Conservation (phyloP, 1,139 yeast genomes). For the Candida frijolesensis region DNA sequence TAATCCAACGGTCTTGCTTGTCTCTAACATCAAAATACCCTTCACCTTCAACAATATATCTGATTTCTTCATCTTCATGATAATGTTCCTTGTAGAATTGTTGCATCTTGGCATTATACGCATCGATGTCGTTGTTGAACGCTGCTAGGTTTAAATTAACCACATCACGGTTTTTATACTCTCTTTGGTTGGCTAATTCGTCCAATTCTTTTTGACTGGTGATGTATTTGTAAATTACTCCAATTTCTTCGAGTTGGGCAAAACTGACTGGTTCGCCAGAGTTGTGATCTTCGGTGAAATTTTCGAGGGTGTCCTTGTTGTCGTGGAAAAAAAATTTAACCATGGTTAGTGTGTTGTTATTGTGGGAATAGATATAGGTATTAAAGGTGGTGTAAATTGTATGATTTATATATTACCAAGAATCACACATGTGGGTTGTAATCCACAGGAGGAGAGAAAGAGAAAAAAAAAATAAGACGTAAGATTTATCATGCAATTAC, state of each 20-base stretch:
- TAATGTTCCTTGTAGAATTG: conserved; percentile 83
- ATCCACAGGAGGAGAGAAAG: too few species aligned
- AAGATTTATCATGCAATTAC: too few species aligned
- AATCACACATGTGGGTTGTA: too few species aligned
- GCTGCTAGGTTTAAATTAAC: conserved; percentile 62
- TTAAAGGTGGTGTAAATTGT: not conserved
- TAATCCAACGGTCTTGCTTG: conserved; percentile 72
- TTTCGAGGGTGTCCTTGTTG: conserved; percentile 54
- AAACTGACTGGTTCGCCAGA: conserved; percentile 60
- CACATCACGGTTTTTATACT: conserved; percentile 79
- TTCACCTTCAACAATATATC: conserved; percentile 85
- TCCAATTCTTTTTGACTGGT: conserved; percentile 61
- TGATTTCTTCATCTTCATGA: conserved; percentile 96
- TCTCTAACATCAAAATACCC: conserved; percentile 91
- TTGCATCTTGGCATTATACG: conserved; percentile 64
- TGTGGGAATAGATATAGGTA: not conserved
- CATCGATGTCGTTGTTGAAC: conserved; percentile 63
- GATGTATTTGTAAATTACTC: conserved; percentile 68
- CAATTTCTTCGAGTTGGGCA: conserved; percentile 56
- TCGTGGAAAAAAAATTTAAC: conserved; percentile 75
- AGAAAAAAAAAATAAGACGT: too few species aligned
- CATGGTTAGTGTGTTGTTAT: conserved; percentile 24
- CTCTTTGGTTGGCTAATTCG: conserved; percentile 63
- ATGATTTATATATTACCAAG: too few species aligned
- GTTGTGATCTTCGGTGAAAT: conserved; percentile 74